Conservation (phyloP, 1,139 yeast species). For the Geotrichum phurueaensis region DNA sequence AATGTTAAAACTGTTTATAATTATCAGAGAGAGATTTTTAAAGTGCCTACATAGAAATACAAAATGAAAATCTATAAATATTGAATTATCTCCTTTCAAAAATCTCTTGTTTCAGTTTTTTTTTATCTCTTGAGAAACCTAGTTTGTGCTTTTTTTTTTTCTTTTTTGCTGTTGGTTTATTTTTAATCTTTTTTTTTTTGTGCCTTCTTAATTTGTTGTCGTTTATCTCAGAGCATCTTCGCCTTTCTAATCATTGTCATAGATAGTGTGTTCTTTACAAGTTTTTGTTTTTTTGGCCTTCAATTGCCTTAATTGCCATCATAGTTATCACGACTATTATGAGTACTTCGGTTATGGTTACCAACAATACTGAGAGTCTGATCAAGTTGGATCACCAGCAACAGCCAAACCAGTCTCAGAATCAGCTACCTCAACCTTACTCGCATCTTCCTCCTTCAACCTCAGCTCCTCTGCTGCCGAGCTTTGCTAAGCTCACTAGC, state of each 20-base stretch:
- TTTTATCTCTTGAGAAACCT: background rate
- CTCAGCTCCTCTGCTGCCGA: slow-evolving; percentile 3
- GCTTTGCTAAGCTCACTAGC: slow-evolving; percentile 16
- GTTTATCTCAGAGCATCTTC: too few species aligned
- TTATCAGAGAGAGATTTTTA: too few species aligned
- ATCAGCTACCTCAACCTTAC: background rate
- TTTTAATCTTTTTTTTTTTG: too few species aligned
- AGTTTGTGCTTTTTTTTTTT: background rate
- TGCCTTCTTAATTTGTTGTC: too few species aligned
- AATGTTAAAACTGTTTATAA: background rate
- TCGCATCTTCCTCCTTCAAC: background rate
- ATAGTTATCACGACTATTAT: background rate
- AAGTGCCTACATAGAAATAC: background rate
- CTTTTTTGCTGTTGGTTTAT: background rate
- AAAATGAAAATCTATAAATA: background rate
- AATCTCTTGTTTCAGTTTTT: background rate
- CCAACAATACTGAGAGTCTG: background rate
- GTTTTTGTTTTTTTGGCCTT: background rate
- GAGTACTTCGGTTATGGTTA: background rate
- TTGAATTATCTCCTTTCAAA: background rate
- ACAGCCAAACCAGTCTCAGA: background rate
- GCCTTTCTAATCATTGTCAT: background rate
- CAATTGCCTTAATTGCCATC: background rate
- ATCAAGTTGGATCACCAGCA: background rate
- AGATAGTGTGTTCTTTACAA: background rate